Evolutionary conservation across 2,329 filamentous ascomycete genomes (phyloP).

Genomic region (Fusarium lyarnte): DNA sequence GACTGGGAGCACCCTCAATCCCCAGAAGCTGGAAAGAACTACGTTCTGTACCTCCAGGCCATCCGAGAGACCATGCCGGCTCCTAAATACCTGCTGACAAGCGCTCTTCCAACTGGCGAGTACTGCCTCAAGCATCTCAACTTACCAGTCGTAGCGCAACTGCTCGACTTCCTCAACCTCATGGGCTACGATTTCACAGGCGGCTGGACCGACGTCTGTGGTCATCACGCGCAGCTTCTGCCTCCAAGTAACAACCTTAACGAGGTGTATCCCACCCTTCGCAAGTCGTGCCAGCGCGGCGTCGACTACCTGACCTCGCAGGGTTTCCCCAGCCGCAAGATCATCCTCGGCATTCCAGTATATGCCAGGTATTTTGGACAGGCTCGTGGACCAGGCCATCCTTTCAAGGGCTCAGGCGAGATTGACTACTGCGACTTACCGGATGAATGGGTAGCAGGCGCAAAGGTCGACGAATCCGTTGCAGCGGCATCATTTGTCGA

Average conservation of each 20-base stretch:
- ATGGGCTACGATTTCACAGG: conserved; percentile 77
- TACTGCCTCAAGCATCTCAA: conserved; percentile 71
- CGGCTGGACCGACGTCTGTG: conserved; percentile 67
- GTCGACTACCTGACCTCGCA: conserved; percentile 63
- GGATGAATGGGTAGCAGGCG: conserved; percentile 55
- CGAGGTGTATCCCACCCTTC: conserved; percentile 42
- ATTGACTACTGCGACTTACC: conserved; percentile 72
- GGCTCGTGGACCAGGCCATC: conserved; percentile 62
- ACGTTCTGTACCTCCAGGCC: conserved; percentile 63
- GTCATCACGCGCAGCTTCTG: conserved; percentile 72
- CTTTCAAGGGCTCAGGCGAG: conserved; percentile 59
- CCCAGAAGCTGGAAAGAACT: conserved; percentile 64
- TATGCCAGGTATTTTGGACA: conserved; percentile 71
- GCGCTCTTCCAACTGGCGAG: conserved; percentile 69
- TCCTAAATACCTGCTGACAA: conserved; percentile 66
- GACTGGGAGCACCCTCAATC: conserved; percentile 75
- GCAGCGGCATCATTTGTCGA: conserved; percentile 68
- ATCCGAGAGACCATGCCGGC: conserved; percentile 64
- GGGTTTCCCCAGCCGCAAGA: conserved; percentile 65
- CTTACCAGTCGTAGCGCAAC: conserved; percentile 57
- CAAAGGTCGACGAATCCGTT: conserved; percentile 58
- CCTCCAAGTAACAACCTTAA: conserved; percentile 47
- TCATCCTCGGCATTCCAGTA: conserved; percentile 70
- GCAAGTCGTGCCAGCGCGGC: conserved; percentile 62
- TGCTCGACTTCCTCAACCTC: conserved; percentile 71